These are phyloP conservation scores for Aciculoconidium aculeatum DNA, from an alignment of 805 yeast genomes.

Conservation along the genomic window DNA sequence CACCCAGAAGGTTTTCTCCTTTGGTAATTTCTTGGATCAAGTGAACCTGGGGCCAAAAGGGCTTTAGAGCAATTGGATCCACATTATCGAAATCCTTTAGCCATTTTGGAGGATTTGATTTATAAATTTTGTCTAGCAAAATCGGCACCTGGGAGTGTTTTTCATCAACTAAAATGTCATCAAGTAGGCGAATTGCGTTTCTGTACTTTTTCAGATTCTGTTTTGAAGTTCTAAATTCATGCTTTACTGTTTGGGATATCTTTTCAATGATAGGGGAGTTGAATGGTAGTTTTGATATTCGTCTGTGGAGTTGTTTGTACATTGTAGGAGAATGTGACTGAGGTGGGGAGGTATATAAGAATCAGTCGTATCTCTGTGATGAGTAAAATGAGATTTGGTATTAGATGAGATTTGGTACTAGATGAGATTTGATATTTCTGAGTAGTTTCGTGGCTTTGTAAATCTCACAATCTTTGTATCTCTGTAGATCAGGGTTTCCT, in stretches of 20 bases:
- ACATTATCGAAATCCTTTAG: slow-evolving; percentile 13
- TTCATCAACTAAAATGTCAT: slow-evolving; percentile 24
- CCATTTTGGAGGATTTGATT: slow-evolving; percentile 16
- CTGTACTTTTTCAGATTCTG: slow-evolving; percentile 11
- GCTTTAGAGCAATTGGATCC: slow-evolving; percentile 17
- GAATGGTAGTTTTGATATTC: slow-evolving; percentile 26
- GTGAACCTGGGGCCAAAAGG: slow-evolving; percentile 32
- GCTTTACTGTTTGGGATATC: slow-evolving; percentile 1
- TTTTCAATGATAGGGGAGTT: slow-evolving; percentile 10
- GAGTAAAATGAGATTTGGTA: too few relatives aligned
- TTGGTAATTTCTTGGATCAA: slow-evolving; percentile 21
- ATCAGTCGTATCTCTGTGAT: too few relatives aligned
- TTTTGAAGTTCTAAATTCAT: slow-evolving; percentile 10
- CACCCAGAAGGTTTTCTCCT: slow-evolving; percentile 4
- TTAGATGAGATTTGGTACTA: too few relatives aligned
- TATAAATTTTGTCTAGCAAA: slow-evolving; percentile 26
- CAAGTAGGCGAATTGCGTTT: slow-evolving; percentile 11
- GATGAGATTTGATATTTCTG: too few relatives aligned
- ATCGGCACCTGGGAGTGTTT: slow-evolving; percentile 17
- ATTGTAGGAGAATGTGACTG: too few relatives aligned
- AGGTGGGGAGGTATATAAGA: too few relatives aligned
- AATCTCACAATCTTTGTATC: too few relatives aligned
- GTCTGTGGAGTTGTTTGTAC: slow-evolving; percentile 21
- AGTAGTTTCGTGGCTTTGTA: too few relatives aligned
- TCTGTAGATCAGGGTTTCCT: too few relatives aligned